Evolutionary conservation across 2,329 filamentous ascomycete genomes (phyloP).

Genomic region (Rhytidhysteron rufulum): DNA sequence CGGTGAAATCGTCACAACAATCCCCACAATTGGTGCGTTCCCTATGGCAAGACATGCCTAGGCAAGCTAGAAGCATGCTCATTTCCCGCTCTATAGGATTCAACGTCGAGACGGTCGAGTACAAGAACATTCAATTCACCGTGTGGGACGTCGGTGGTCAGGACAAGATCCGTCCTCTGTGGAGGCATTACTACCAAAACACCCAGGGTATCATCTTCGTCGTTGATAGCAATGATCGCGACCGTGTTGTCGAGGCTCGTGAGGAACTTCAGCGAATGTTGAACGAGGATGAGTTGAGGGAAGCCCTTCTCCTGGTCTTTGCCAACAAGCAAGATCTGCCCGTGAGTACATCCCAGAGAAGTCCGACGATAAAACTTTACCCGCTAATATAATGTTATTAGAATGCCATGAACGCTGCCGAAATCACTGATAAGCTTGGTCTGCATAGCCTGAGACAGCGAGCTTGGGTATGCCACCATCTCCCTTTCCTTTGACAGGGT

Average conservation of each 20-base stretch:
- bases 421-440: constrained; percentile 99
- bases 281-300: constrained; percentile 96
- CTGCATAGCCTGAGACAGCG: constrained; percentile 98
- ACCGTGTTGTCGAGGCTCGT: constrained; percentile 86
- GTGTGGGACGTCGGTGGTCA: constrained; percentile 99
- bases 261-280: constrained; percentile 96
- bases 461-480: constrained; percentile 74
- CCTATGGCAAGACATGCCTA: constrained; percentile 1
- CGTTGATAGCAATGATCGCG: constrained; percentile 89
- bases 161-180: constrained; percentile 96
- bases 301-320: constrained; percentile 89
- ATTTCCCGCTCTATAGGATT: constrained; percentile 55
- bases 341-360: constrained; percentile 53
- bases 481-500: neutral
- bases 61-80: constrained; percentile 15
- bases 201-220: constrained; percentile 99
- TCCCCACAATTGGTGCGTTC: constrained; percentile 77
- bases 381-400: constrained; percentile 37
- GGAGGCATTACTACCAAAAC: constrained; percentile 95
- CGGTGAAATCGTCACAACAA: constrained; percentile 95
- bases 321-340: constrained; percentile 98
- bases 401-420: constrained; percentile 99
- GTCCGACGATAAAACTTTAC: neutral
- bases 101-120: constrained; percentile 98
- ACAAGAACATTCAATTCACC: constrained; percentile 99